phyloP scores from a whole-genome alignment of 345 rosid genomes.

The Acer saccharum region DNA sequence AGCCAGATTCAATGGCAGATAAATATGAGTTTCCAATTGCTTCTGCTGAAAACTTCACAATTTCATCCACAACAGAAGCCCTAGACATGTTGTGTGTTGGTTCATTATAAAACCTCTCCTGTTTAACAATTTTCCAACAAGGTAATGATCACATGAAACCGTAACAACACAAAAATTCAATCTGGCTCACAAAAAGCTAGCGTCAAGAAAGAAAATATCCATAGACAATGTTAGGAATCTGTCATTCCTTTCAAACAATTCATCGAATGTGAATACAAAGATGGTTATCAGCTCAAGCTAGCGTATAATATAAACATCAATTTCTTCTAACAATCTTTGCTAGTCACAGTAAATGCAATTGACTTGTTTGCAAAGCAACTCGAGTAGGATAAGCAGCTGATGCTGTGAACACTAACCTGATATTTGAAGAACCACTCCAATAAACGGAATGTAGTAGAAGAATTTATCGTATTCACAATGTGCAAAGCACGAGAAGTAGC shows the following conservation, averaged over 20 bases:
- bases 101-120: constrained; percentile 70
- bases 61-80: constrained; percentile 49
- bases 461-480: constrained; percentile 51
- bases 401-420: constrained; percentile 54
- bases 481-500: constrained; percentile 80
- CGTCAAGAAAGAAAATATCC: too few relatives aligned
- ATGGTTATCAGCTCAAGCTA: not conserved
- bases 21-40: constrained; percentile 58
- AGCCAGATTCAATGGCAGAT: constrained; percentile 55
- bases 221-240: not conserved
- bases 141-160: not conserved
- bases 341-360: constrained; percentile 50
- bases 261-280: not conserved
- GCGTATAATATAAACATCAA: not conserved
- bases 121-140: constrained; percentile 25
- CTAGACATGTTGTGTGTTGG: constrained; percentile 59
- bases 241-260: not conserved
- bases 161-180: not conserved
- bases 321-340: not conserved
- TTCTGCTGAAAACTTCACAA: constrained; percentile 54
- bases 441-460: constrained; percentile 61
- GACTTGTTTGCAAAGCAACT: not conserved
- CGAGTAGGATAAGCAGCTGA: not conserved
- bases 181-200: too few relatives aligned
- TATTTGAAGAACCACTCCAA: constrained; percentile 66